Base-by-base conservation (phyloP, 495 filamentous ascomycete species). In the Physcia stellaris region DNA sequence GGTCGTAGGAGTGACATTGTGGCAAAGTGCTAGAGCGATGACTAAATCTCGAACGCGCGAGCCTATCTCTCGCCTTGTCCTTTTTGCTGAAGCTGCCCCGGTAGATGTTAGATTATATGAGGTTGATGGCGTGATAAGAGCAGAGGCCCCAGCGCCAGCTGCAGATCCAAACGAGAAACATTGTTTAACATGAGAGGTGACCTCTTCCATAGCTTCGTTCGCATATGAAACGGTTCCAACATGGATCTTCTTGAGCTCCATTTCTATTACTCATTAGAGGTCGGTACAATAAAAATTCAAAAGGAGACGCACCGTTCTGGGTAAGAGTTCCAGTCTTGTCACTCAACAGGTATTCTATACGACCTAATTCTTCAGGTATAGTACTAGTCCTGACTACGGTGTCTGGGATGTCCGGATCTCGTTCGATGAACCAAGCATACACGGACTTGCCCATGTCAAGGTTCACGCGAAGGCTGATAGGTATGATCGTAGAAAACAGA, bases 181-280 rank as follows among this genome's bases (percentile, higher is more conserved):
- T 52, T 94, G 87, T 43, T 67, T 73, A 32, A 96, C 70, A 50
- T 90, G 94, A 0, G 82, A 76, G 24, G 73, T 59, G 7, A 99
- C 92, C 55, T 96, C 92, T 42, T 95, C 90, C 92, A 95, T 96
- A 2, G 90, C 87, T 55, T 99, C 92, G 46, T 88, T 90, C 17
- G 86, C 92, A 51, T 96, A 99, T 0, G 87, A 94, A 2, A 96
- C 92, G 16, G 90, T 96, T 1, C 92, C 92, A 42, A 99, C 85
- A 50, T 96, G 92, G 20, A 96, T 87, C 59, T 96, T 99, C 52
- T 87, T 93, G 68, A 99, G 72, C 58, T 94, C 90, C 88, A 96
- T 96, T 48, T 95, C 84, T 73, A 33, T 11, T 39, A 18, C 32
- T 32, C 26, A 23, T 26, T 30, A 17, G 5, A 13, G 28, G 41